phyloP scores from a whole-genome alignment of 768 basidiomycete genomes.

The Thelephora aurantiotincta region DNA sequence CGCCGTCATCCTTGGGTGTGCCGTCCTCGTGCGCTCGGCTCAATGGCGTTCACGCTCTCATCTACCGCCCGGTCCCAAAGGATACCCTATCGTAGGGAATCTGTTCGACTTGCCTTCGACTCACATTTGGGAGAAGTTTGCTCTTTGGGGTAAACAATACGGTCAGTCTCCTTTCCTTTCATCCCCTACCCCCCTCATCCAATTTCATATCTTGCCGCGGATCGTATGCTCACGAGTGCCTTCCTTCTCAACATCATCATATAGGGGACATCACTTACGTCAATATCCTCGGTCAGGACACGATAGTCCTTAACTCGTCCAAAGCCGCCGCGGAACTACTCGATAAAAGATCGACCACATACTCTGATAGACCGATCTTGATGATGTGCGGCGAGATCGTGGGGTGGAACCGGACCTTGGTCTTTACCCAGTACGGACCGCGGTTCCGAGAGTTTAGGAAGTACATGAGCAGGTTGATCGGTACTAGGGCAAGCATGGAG shows the following conservation, averaged over 20 bases:
- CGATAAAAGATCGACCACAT: conserved; percentile 17
- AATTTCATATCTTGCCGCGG: background rate
- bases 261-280: conserved; percentile 17
- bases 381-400: conserved; percentile 15
- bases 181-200: background rate
- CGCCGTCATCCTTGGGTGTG: background rate
- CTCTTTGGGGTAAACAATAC: conserved; percentile 12
- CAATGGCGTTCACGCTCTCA: conserved; percentile 21
- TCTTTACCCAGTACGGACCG: conserved; percentile 12
- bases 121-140: conserved; percentile 12
- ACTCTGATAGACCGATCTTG: conserved; percentile 16
- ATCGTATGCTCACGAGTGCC: background rate
- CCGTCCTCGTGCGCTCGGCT: conserved; percentile 8
- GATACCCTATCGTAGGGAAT: conserved; percentile 13
- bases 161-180: conserved; percentile 6
- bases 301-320: conserved; percentile 16
- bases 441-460: conserved; percentile 14
- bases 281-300: conserved; percentile 14
- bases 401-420: conserved; percentile 13
- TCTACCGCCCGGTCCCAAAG: conserved; percentile 16
- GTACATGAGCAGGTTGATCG: conserved; percentile 11
- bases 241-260: background rate
- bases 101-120: conserved; percentile 12
- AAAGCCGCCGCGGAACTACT: conserved; percentile 15
- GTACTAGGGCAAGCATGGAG: conserved; percentile 12